Evolutionary conservation across 306 rosid genomes (phyloP), one percentile per base, ranked within the genome.

Genomic region (Lablab purpureus): DNA sequence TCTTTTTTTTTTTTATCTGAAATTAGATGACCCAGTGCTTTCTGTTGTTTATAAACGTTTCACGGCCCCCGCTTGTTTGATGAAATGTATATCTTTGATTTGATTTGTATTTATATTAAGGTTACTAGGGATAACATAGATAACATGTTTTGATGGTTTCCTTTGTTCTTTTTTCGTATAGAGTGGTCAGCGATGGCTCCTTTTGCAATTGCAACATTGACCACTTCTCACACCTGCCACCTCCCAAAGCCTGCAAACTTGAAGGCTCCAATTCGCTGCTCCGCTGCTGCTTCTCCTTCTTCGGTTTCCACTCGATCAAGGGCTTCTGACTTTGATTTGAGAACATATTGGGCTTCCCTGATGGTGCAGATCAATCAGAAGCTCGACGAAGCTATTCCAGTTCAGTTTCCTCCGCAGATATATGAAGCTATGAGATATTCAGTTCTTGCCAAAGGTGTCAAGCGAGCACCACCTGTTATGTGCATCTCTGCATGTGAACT

Each of bases 401-500:
- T 94, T 72, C 70, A 85, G 74, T 92, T 82, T 54, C 99, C 98
- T 49, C 80, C 83, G 1, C 80, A 87, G 93, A 95, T 95, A 82
- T 95, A 95, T 37, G 88, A 91, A 84, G 89, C 96, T 59, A 95
- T 95, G 98, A 86, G 98, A 45, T 92, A 92, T 79, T 92, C 98
- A 7, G 92, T 84, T 19, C 91, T 95, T 21, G 93, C 97, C 63
- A 65, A 90, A 28, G 94, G 94, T 7, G 94, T 92, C 80, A 95
- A 95, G 83, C 89, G 99, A 41, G 88, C 99, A 72, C 94, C 99
- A 0, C 98, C 99, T 47, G 94, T 93, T 64, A 92, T 95, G 98
- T 95, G 99, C 80, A 86, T 95, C 78, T 92, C 97, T 76, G 89
- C 97, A 62, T 92, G 86, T 75, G 97, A 95, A 75, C 96, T 91